A percentile compares a stretch with the other conserved stretches of the same genome.
Conservation (phyloP, 345 rosid species). For the Eutrema japonicum region DNA sequence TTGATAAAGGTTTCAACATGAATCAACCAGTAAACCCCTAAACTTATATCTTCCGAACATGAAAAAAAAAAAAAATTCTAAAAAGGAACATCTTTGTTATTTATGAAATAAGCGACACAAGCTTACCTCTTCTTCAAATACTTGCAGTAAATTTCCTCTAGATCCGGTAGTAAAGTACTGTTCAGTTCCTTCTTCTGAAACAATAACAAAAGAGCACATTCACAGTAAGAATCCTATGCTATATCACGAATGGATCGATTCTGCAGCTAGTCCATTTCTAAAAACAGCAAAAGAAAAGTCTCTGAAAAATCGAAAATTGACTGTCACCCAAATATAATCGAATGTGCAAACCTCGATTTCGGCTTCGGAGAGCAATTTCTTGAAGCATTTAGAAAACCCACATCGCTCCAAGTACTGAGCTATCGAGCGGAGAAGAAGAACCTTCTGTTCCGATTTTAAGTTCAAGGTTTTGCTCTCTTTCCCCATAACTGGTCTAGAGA, state of each 20-base stretch:
- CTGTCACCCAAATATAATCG: background rate
- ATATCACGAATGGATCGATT: background rate
- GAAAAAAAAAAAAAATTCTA: background rate
- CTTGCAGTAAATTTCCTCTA: slow-evolving; percentile 63
- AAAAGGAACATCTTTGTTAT: background rate
- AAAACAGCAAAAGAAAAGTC: background rate
- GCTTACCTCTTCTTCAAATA: slow-evolving; percentile 57
- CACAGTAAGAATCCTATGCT: background rate
- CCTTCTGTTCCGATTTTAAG: slow-evolving; percentile 46
- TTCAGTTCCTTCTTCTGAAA: slow-evolving; percentile 59
- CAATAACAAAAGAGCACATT: background rate
- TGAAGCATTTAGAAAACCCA: slow-evolving; percentile 70
- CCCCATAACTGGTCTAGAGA: slow-evolving; percentile 43
- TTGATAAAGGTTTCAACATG: background rate
- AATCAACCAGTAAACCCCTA: background rate
- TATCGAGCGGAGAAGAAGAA: slow-evolving; percentile 54
- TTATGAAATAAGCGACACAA: background rate
- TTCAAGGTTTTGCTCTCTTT: slow-evolving; percentile 28
- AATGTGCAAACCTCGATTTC: slow-evolving; percentile 53
- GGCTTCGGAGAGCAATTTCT: slow-evolving; percentile 71
- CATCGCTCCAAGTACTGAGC: slow-evolving; percentile 60
- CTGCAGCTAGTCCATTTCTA: background rate
- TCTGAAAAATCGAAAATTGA: background rate
- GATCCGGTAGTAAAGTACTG: slow-evolving; percentile 47
- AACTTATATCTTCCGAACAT: background rate